Conservation (phyloP, 306 rosid species). For the Bauhinia variegata region DNA sequence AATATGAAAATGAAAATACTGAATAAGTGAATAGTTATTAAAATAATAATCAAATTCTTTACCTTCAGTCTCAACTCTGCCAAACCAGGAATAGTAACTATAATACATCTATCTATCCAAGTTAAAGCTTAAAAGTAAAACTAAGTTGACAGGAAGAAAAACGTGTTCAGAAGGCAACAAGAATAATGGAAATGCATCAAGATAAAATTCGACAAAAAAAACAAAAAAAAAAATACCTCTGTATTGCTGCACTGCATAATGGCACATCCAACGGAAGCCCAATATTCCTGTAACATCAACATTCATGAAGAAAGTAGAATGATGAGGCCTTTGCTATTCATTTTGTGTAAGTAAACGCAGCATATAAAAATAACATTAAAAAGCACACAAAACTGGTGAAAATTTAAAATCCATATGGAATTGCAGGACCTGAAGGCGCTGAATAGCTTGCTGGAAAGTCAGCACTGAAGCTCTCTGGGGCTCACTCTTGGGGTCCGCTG, state of each 20-base stretch:
- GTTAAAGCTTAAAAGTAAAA: constrained; percentile 1
- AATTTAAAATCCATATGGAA: neutral
- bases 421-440: constrained; percentile 82
- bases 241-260: constrained; percentile 99
- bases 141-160: neutral
- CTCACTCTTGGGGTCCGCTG: constrained; percentile 31
- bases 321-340: neutral
- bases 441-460: constrained; percentile 93
- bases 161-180: neutral
- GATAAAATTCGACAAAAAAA: no score
- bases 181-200: no score
- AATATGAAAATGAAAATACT: neutral
- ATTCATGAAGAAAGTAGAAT: constrained; percentile 1
- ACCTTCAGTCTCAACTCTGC: neutral
- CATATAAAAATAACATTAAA: neutral
- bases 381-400: neutral
- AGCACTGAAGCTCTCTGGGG: constrained; percentile 48
- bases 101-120: neutral
- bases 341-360: neutral
- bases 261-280: constrained; percentile 99
- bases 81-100: neutral
- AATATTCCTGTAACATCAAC: constrained; percentile 67
- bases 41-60: neutral
- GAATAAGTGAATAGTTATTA: no score
- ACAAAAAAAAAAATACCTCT: constrained; percentile 79